Conservation (phyloP, 129 eudicot species). For the Artemisia argyi region DNA sequence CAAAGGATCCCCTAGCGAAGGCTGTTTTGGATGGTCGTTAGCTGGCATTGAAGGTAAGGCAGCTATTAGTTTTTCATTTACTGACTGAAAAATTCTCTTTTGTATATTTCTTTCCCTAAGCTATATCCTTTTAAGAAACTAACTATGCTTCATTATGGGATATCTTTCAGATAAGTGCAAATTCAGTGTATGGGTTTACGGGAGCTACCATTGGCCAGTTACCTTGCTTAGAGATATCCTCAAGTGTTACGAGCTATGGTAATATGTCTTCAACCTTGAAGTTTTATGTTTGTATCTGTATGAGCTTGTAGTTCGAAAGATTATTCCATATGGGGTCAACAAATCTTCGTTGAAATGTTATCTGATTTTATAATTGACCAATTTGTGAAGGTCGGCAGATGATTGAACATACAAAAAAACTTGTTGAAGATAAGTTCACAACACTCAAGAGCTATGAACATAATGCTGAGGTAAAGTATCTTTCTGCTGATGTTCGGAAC, state of each 20-base stretch:
- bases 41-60: conserved; percentile 82
- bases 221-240: conserved; percentile 96
- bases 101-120: conserved; percentile 13
- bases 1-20: conserved; percentile 93
- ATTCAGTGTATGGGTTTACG: conserved; percentile 97
- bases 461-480: too few relatives aligned
- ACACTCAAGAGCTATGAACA: too few relatives aligned
- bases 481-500: too few relatives aligned
- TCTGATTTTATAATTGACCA: too few relatives aligned
- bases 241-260: conserved; percentile 99
- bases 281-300: too few relatives aligned
- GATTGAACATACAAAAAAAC: too few relatives aligned
- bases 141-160: conserved; percentile 3
- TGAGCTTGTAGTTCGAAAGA: too few relatives aligned
- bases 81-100: too few relatives aligned
- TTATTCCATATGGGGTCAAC: too few relatives aligned
- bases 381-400: too few relatives aligned
- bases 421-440: too few relatives aligned
- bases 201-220: conserved; percentile 97
- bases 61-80: background rate
- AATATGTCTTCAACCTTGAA: conserved; percentile 28
- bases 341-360: too few relatives aligned
- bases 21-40: conserved; percentile 99
- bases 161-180: conserved; percentile 61
- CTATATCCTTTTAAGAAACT: conserved; percentile 1